These are phyloP conservation scores for Candida morakotiae DNA, from an alignment of 805 yeast genomes.

Conservation along the genomic window DNA sequence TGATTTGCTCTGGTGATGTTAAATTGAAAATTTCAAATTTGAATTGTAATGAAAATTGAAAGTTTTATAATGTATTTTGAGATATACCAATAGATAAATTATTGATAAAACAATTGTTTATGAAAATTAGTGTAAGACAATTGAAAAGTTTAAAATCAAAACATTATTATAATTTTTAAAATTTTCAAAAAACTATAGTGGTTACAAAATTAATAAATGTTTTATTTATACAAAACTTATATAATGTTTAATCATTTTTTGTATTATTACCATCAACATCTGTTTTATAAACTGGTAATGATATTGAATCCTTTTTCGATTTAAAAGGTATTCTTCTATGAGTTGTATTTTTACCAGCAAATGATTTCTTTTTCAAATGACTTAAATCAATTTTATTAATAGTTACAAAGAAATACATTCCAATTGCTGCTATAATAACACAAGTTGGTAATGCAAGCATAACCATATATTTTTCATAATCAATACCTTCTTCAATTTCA, in stretches of 20 bases:
- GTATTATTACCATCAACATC: constrained; percentile 10
- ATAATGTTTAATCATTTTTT: constrained; percentile 9
- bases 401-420: constrained; percentile 62
- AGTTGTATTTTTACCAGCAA: constrained; percentile 22
- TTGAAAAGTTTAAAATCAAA: no score
- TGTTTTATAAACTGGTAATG: constrained; percentile 30
- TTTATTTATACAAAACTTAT: no score
- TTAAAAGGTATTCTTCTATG: constrained; percentile 28
- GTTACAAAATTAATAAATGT: no score
- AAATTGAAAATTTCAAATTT: not conserved
- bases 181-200: not conserved
- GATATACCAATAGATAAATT: no score
- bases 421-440: constrained; percentile 54
- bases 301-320: constrained; percentile 16
- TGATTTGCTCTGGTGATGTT: constrained; percentile 2
- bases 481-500: constrained; percentile 44
- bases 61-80: no score
- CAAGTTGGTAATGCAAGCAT: constrained; percentile 66
- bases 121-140: no score
- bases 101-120: no score
- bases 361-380: constrained; percentile 29
- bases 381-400: constrained; percentile 49
- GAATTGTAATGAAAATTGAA: no score
- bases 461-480: constrained; percentile 56
- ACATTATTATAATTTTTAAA: no score